Conservation (phyloP, 164 flowering plant genomes). For the Stephania cephalantha region DNA sequence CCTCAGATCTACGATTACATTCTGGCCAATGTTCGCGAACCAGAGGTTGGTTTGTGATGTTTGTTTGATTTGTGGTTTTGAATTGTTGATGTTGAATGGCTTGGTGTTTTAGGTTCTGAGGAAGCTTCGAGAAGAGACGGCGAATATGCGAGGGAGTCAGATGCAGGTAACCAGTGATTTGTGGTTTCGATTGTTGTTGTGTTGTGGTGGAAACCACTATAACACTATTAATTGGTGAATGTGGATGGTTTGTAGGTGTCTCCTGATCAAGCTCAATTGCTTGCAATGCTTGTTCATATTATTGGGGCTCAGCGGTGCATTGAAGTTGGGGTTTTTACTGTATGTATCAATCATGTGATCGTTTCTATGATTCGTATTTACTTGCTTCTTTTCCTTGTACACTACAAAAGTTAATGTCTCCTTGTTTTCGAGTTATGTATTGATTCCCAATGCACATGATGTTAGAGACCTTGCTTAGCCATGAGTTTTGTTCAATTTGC, state of each 20-base stretch:
- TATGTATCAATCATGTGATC: slow-evolving; percentile 21
- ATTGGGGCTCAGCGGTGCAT: slow-evolving; percentile 76
- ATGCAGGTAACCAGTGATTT: slow-evolving; percentile 23
- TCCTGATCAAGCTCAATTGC: slow-evolving; percentile 89
- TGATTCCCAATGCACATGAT: too few relatives aligned
- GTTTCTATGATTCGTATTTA: background rate
- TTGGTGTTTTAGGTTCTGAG: slow-evolving; percentile 18
- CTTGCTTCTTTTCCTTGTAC: too few relatives aligned
- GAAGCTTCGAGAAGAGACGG: slow-evolving; percentile 77
- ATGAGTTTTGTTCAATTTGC: too few relatives aligned
- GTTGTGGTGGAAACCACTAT: background rate
- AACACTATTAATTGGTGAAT: background rate
- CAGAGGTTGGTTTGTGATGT: slow-evolving; percentile 13
- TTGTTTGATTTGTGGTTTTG: background rate
- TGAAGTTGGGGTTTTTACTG: slow-evolving; percentile 85
- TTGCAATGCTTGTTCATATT: slow-evolving; percentile 83
- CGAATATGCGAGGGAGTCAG: slow-evolving; percentile 52
- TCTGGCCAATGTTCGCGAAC: slow-evolving; percentile 28
- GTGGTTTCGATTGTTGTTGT: background rate
- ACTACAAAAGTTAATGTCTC: too few relatives aligned
- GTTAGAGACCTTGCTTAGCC: too few relatives aligned
- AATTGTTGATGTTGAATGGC: background rate
- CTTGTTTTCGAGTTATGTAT: too few relatives aligned
- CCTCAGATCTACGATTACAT: slow-evolving; percentile 32
- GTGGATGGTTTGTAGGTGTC: slow-evolving; percentile 49